Base-by-base conservation (phyloP, 2,329 filamentous ascomycete genomes). In the Ophiostoma populinum region DNA sequence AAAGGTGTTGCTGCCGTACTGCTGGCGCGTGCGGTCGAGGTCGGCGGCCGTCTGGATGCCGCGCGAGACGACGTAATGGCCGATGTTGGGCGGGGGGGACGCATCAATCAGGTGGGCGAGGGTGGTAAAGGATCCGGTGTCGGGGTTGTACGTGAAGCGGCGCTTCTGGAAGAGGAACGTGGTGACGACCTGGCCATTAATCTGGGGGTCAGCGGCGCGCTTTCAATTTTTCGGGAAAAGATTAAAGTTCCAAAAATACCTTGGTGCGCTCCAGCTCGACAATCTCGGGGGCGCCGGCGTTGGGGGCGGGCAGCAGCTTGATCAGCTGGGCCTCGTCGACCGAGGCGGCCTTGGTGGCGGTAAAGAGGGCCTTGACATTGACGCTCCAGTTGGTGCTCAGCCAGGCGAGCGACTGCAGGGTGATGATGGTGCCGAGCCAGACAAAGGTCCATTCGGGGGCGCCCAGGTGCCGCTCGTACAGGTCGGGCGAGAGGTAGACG, bases 131-230 rank as follows among this genome's bases (percentile, higher is more conserved):
- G 67, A 67, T 42, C 77, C 70, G 43, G 63, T 70, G 27, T 74
- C 68, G 33, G 72, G 56, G 44, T 82, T 65, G 62, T 85, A 94
- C 43, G 94, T 69, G 54, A 98, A 98, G 24, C 87, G 80, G 47
- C 90, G 81, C 65, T 98, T 98, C 62, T 98, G 90, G 62, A 98
- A 98, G 38, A 94, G 63, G 58, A 98, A 98, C 8, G 85, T 94
- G 10, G 77, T 58, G 45, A 75, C 86, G 38, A 70, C 65, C 61
- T 81, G 81, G 47, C 75, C 80, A 43, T 71, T 80, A 42, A 69
- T 63, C 73, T 77, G 40, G 6, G 17, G 18, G 16, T 30, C 11
- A n/a, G 15, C n/a, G n/a, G n/a, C n/a, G n/a, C n/a, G 34, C 27
- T 13, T 27, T 25, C 19, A 29, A 16, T 15, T 12, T 3, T 27